Conservation (phyloP, 208 protist genomes). For the Polymyxa betae region DNA sequence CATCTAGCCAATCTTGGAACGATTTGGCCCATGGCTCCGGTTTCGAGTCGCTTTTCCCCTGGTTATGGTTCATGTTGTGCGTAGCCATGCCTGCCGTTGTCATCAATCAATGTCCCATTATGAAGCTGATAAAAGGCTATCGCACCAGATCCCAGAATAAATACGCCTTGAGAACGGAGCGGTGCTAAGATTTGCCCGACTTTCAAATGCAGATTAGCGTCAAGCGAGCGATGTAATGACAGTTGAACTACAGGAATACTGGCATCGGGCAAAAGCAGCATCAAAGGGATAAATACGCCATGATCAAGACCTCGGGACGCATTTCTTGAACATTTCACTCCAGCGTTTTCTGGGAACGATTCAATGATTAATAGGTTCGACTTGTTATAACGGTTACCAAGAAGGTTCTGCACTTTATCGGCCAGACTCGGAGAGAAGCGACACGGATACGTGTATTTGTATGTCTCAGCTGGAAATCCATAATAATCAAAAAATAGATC, state of each 20-base stretch:
- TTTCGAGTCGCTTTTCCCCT: background rate
- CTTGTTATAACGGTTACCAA: background rate
- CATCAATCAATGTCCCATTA: background rate
- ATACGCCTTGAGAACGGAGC: constrained; percentile 7
- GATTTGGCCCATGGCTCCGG: background rate
- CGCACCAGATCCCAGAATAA: constrained; percentile 23
- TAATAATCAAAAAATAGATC: constrained; percentile 40
- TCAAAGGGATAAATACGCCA: constrained; percentile 40
- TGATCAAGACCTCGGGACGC: background rate
- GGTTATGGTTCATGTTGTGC: background rate
- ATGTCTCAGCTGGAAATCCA: constrained; percentile 5
- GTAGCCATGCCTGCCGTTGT: constrained; percentile 5
- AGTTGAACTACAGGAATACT: constrained; percentile 43
- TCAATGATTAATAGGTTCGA: background rate
- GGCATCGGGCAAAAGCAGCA: constrained; percentile 34
- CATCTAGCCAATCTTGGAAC: constrained; percentile 35
- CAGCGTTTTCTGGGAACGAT: background rate
- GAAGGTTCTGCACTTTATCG: background rate
- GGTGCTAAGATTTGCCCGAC: background rate
- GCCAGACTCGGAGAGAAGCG: background rate
- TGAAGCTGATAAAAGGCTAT: background rate
- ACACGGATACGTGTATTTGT: background rate
- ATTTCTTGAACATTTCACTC: background rate
- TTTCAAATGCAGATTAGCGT: background rate
- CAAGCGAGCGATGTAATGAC: background rate